Conservation (phyloP, 2,329 filamentous ascomycete species). For the Ceratocystis albifundus region DNA sequence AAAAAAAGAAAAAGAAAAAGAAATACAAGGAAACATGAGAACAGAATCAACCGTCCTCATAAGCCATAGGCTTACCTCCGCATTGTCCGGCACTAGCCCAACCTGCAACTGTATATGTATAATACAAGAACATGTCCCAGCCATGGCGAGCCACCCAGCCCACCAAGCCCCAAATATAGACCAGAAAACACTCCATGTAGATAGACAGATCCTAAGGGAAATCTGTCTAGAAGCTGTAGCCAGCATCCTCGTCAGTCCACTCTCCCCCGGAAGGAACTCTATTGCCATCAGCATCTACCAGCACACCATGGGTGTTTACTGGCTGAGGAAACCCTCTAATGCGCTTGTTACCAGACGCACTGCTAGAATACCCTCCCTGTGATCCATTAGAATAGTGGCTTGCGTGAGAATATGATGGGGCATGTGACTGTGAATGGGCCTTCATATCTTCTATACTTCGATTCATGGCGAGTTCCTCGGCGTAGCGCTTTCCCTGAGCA, state of each 20-base stretch:
- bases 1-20: background rate
- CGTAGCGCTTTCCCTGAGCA: constrained; percentile 34
- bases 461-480: constrained; percentile 35
- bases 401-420: constrained; percentile 15
- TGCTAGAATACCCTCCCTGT: background rate
- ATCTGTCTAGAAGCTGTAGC: constrained; percentile 29
- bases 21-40: background rate
- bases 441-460: background rate
- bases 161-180: background rate
- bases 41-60: background rate
- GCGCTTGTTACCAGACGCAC: constrained; percentile 8
- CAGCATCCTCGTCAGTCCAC: constrained; percentile 55
- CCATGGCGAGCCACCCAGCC: background rate
- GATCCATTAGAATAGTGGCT: constrained; percentile 17
- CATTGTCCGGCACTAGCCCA: background rate
- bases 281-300: constrained; percentile 48
- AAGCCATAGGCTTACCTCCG: background rate
- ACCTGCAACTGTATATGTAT: background rate
- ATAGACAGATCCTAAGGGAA: background rate
- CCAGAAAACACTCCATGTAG: background rate
- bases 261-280: constrained; percentile 53
- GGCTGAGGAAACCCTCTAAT: constrained; percentile 32
- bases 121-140: background rate
- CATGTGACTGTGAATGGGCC: constrained; percentile 26
- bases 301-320: constrained; percentile 37